Evolutionary conservation across 176 grass and related monocot species (phyloP).

Genomic region (Rhynchospora pubera): DNA sequence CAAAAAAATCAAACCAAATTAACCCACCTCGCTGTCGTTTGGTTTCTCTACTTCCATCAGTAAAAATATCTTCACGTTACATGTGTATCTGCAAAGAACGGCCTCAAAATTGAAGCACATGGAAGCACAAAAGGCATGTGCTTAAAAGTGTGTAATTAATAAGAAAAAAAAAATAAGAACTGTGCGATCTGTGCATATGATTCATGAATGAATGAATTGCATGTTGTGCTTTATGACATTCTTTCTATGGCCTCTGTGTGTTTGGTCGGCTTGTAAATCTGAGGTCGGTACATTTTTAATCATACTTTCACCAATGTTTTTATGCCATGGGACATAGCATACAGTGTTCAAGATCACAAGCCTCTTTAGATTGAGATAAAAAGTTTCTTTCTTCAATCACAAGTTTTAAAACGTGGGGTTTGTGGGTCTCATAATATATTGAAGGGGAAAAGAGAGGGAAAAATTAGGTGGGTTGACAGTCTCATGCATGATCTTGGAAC

Average conservation of each 20-base stretch:
- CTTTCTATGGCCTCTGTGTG: conserved; percentile 1
- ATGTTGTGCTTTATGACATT: conserved; percentile 10
- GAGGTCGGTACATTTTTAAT: conserved; percentile 4
- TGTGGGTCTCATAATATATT: conserved; percentile 1
- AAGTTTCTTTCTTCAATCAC: conserved; percentile 22
- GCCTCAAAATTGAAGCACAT: not conserved
- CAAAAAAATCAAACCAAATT: not conserved
- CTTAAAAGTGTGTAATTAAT: conserved; percentile 14
- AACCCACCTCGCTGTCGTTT: not conserved
- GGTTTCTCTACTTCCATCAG: not conserved
- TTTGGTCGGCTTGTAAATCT: conserved; percentile 17
- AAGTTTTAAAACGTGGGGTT: conserved; percentile 14
- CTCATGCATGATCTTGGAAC: not conserved
- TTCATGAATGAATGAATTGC: conserved; percentile 12
- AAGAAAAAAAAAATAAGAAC: not conserved
- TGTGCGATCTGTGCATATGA: not conserved
- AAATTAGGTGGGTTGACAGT: not conserved
- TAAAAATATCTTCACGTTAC: not conserved
- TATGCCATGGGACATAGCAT: not conserved
- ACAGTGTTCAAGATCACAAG: too few relatives aligned
- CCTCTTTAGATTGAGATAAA: conserved; percentile 3
- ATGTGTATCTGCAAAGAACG: not conserved
- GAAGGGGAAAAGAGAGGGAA: not conserved
- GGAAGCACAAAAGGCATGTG: conserved; percentile 1
- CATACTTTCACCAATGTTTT: not conserved